Evolutionary conservation across 1,284 basidiomycete genomes (phyloP).

Genomic region (Psilocybe mexicana): DNA sequence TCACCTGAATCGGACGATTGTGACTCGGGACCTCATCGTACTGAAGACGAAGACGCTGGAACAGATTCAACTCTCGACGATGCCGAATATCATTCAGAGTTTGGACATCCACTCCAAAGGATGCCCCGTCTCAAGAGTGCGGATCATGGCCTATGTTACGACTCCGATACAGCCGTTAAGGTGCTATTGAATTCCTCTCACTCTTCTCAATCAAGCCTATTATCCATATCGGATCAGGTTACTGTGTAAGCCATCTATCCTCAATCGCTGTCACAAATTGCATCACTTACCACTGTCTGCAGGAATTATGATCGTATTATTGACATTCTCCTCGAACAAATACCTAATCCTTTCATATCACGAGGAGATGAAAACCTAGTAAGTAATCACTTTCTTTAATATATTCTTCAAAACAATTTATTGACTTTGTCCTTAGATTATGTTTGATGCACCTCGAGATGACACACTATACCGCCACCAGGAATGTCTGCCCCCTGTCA

Average conservation of each 20-base stretch:
- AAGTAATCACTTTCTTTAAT: neutral
- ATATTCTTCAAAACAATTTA: neutral
- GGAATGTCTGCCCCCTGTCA: constrained; percentile 22
- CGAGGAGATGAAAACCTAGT: constrained; percentile 22
- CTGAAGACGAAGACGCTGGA: constrained; percentile 15
- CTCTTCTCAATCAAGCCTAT: constrained; percentile 21
- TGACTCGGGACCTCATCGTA: constrained; percentile 1
- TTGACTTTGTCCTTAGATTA: constrained; percentile 13
- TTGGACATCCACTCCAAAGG: constrained; percentile 27
- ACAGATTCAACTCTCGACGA: constrained; percentile 28
- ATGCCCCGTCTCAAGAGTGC: constrained; percentile 23
- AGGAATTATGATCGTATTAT: constrained; percentile 26
- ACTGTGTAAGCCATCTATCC: constrained; percentile 15
- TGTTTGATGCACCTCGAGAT: constrained; percentile 18
- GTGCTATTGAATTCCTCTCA: constrained; percentile 17
- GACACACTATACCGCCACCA: constrained; percentile 10
- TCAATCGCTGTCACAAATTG: neutral
- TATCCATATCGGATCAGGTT: constrained; percentile 17
- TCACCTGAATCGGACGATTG: constrained; percentile 14
- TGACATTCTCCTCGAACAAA: constrained; percentile 16
- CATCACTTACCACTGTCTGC: neutral
- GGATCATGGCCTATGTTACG: constrained; percentile 19
- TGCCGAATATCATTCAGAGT: constrained; percentile 11
- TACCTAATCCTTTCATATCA: constrained; percentile 22
- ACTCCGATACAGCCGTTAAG: constrained; percentile 17